Percentiles rank a stretch among this genome's conserved stretches.
Conservation (phyloP, 495 filamentous ascomycete species). For the Diplogelasinospora grovesii region DNA sequence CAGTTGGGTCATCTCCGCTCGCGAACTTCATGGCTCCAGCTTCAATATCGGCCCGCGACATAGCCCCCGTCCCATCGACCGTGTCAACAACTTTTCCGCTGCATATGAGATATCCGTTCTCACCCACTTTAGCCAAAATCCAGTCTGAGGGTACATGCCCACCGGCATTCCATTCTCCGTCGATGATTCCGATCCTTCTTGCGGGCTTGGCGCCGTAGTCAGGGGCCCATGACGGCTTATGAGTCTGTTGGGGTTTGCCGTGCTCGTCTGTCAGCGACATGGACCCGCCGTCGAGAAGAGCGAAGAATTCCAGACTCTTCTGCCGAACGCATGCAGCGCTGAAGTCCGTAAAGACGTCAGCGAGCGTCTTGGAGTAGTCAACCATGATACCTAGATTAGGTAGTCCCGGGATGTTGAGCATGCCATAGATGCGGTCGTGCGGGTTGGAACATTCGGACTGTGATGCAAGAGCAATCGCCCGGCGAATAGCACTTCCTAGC, state of each 20-base stretch:
- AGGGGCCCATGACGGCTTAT: slow-evolving; percentile 2
- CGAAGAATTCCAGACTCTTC: not conserved
- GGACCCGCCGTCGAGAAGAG: not conserved
- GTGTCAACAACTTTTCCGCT: not conserved
- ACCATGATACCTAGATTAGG: slow-evolving; percentile 1
- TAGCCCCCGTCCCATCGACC: not conserved
- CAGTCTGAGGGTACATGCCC: not conserved
- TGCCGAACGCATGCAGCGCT: slow-evolving; percentile 1
- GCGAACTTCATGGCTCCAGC: not conserved
- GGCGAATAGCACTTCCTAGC: not conserved
- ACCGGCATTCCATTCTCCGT: slow-evolving; percentile 6
- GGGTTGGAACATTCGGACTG: not conserved
- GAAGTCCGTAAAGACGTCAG: slow-evolving; percentile 2
- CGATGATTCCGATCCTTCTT: slow-evolving; percentile 3
- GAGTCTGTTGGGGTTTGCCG: not conserved
- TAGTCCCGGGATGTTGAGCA: slow-evolving; percentile 4
- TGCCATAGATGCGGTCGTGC: slow-evolving; percentile 5
- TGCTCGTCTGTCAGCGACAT: slow-evolving; percentile 3
- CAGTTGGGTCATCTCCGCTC: not conserved
- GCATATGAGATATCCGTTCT: not conserved
- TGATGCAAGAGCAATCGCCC: slow-evolving; percentile 1
- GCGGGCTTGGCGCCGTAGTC: slow-evolving; percentile 1
- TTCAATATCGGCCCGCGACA: slow-evolving; percentile 1
- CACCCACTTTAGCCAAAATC: not conserved
- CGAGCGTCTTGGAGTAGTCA: slow-evolving; percentile 4